phyloP scores from a whole-genome alignment of 768 basidiomycete genomes.

The Xerocomus potaroensis region DNA sequence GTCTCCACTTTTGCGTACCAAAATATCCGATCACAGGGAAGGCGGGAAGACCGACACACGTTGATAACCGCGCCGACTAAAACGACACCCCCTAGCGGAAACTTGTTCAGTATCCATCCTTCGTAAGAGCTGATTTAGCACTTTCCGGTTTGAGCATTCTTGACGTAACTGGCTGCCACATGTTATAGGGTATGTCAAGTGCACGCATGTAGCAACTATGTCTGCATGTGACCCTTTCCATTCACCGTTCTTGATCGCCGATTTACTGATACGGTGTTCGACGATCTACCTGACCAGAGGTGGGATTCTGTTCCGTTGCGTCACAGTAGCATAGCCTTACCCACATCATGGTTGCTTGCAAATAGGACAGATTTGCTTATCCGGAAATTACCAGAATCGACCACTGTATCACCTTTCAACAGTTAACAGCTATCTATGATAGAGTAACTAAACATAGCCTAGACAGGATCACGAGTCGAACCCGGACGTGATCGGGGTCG shows the following conservation, averaged over 20 bases:
- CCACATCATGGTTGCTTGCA: not conserved
- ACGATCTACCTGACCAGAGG: not conserved
- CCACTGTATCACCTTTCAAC: not conserved
- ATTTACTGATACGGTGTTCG: not conserved
- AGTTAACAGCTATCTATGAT: slow-evolving; percentile 4
- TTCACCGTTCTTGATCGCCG: slow-evolving; percentile 8
- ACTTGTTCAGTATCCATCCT: slow-evolving; percentile 1
- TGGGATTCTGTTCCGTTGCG: not conserved
- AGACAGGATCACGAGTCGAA: slow-evolving; percentile 3
- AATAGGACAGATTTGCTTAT: not conserved
- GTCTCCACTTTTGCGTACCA: not conserved
- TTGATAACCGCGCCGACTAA: slow-evolving; percentile 11
- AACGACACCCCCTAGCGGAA: slow-evolving; percentile 1
- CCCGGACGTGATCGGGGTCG: slow-evolving; percentile 36
- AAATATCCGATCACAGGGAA: slow-evolving; percentile 1
- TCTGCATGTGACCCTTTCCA: not conserved
- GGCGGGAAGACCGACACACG: not conserved
- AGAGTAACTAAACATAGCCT: not conserved
- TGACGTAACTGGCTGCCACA: not conserved
- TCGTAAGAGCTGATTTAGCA: not conserved
- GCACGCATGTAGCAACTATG: not conserved
- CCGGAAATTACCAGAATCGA: not conserved
- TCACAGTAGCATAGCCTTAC: not conserved
- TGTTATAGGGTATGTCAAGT: slow-evolving; percentile 1
- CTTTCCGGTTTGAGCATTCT: not conserved